A percentile compares a stretch with the other conserved stretches of the same genome.
Evolutionary conservation across 2,329 filamentous ascomycete genomes (phyloP).

Genomic region (Talaromyces sp.): DNA sequence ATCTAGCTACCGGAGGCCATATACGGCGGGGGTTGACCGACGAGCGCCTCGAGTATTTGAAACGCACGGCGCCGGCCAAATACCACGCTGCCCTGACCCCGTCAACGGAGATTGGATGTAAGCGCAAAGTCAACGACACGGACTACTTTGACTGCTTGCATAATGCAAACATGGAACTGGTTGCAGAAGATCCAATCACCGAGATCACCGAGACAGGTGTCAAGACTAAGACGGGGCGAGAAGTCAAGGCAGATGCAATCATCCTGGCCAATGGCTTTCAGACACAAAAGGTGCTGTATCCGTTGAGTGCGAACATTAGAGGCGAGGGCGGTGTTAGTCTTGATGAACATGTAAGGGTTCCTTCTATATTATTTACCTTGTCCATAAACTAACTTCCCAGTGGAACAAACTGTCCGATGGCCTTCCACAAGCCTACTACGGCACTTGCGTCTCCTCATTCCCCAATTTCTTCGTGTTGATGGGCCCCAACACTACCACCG

Average conservation of each 20-base stretch:
- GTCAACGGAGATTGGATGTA: conserved; percentile 44
- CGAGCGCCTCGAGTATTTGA: conserved; percentile 41
- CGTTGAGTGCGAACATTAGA: conserved; percentile 38
- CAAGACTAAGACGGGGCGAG: conserved; percentile 32
- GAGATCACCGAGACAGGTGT: conserved; percentile 36
- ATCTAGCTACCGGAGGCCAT: conserved; percentile 31
- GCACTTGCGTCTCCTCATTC: conserved; percentile 46
- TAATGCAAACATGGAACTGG: conserved; percentile 38
- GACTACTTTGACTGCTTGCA: conserved; percentile 44
- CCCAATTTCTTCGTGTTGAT: conserved; percentile 47
- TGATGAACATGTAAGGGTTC: conserved; percentile 24
- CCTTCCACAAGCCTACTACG: conserved; percentile 44
- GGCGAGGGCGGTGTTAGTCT: conserved; percentile 36
- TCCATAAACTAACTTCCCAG: conserved; percentile 16
- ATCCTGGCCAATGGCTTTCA: conserved; percentile 49
- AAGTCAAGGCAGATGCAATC: conserved; percentile 43
- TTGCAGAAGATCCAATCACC: conserved; percentile 37
- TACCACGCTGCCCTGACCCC: conserved; percentile 44
- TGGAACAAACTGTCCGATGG: conserved; percentile 34
- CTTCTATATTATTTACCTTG: neutral
- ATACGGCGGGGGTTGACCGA: conserved; percentile 34
- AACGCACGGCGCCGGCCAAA: conserved; percentile 36
- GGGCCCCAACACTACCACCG: conserved; percentile 45
- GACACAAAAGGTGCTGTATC: conserved; percentile 44
- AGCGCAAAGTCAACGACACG: conserved; percentile 46